These are phyloP conservation scores for Retiboletus flavoniger DNA, from an alignment of 1,284 basidiomycete species.

Conservation along the genomic window DNA sequence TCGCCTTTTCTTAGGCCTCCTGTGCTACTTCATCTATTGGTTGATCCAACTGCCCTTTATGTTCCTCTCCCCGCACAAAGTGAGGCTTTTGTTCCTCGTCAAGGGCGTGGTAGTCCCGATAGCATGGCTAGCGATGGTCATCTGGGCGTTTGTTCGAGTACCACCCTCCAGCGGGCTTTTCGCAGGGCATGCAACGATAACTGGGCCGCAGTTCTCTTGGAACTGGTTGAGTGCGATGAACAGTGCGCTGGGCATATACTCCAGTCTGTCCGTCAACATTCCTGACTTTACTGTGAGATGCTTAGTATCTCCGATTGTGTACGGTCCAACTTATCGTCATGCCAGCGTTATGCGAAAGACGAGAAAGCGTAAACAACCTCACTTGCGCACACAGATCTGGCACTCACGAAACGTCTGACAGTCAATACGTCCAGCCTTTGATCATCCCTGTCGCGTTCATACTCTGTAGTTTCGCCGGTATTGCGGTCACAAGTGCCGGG, in stretches of 20 bases:
- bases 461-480: conserved; percentile 56
- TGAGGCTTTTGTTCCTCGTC: conserved; percentile 60
- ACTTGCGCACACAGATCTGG: background rate
- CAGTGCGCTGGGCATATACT: conserved; percentile 53
- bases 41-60: conserved; percentile 62
- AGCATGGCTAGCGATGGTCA: conserved; percentile 57
- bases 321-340: conserved; percentile 1
- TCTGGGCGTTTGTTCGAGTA: conserved; percentile 60
- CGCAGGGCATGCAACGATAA: conserved; percentile 34
- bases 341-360: conserved; percentile 32
- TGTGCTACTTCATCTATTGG: conserved; percentile 70
- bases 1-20: conserved; percentile 37
- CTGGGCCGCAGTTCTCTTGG: conserved; percentile 45
- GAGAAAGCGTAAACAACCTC: conserved; percentile 29
- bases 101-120: conserved; percentile 62
- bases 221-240: conserved; percentile 57
- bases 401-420: conserved; percentile 22
- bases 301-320: background rate
- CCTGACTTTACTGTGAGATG: conserved; percentile 54
- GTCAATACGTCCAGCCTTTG: conserved; percentile 57
- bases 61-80: conserved; percentile 59
- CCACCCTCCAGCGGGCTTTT: conserved; percentile 48
- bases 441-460: conserved; percentile 62
- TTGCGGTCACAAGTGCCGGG: conserved; percentile 54
- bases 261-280: conserved; percentile 56